These are phyloP conservation scores for Saccharomyces hybrid DNA, from an alignment of 1,139 yeast genomes.

Conservation along the genomic window DNA sequence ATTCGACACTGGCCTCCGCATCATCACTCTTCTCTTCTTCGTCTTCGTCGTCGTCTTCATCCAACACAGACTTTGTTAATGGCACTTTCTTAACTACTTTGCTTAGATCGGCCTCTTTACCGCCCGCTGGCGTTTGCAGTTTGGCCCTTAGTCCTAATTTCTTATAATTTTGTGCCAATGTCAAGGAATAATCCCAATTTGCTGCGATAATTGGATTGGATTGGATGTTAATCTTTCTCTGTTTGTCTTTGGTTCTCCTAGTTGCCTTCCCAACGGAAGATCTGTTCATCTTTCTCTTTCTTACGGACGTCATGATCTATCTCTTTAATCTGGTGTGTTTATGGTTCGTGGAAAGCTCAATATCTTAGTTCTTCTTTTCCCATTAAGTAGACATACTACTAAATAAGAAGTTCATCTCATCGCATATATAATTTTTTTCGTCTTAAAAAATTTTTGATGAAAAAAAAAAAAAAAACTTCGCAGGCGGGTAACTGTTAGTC, in stretches of 20 bases:
- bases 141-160: conserved; percentile 66
- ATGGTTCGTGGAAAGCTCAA: neutral
- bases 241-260: conserved; percentile 61
- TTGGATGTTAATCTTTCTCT: conserved; percentile 52
- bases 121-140: conserved; percentile 62
- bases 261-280: conserved; percentile 63
- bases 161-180: conserved; percentile 78
- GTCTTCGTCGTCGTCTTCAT: conserved; percentile 34
- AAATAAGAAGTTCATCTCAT: neutral
- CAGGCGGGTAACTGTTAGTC: no score
- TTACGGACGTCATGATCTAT: conserved; percentile 59
- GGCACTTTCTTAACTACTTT: conserved; percentile 23
- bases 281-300: conserved; percentile 79
- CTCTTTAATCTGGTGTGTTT: neutral
- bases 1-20: conserved; percentile 37
- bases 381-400: neutral
- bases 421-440: neutral
- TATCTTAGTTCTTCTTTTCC: neutral
- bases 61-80: conserved; percentile 25
- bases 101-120: conserved; percentile 46
- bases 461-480: no score
- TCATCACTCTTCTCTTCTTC: conserved; percentile 31
- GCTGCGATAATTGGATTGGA: conserved; percentile 79
- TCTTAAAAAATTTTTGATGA: neutral
- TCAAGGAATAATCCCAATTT: conserved; percentile 80